Conservation (phyloP, 805 yeast genomes). For the Wickerhamiella parazyma region DNA sequence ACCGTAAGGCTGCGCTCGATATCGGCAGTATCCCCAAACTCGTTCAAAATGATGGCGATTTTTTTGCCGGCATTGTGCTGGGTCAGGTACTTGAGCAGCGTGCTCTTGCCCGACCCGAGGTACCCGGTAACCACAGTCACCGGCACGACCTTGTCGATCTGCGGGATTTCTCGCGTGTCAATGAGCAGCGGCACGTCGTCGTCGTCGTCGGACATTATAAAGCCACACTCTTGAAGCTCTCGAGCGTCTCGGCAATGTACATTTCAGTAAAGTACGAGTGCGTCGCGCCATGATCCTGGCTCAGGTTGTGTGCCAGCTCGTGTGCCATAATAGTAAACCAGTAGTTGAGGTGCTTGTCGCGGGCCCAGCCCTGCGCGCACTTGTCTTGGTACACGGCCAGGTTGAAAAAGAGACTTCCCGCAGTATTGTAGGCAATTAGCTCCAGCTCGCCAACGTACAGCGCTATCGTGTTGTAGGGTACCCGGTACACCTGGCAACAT, state of each 20-base stretch:
- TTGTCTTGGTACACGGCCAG: constrained; percentile 16
- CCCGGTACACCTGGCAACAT: constrained; percentile 16
- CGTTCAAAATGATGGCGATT: constrained; percentile 77
- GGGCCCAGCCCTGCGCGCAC: not conserved
- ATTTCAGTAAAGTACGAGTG: constrained; percentile 28
- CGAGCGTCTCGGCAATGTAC: constrained; percentile 22
- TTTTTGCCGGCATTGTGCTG: constrained; percentile 46
- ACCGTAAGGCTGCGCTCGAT: constrained; percentile 80
- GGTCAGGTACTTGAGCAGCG: constrained; percentile 65
- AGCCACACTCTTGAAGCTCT: not conserved
- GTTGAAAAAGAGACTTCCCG: constrained; percentile 29
- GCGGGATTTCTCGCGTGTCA: constrained; percentile 11
- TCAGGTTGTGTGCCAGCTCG: constrained; percentile 30
- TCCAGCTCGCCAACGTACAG: constrained; percentile 18
- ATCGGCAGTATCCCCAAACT: constrained; percentile 80
- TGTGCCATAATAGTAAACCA: constrained; percentile 30
- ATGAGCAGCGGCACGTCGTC: constrained; percentile 23
- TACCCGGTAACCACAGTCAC: constrained; percentile 90
- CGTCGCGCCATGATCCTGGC: constrained; percentile 24
- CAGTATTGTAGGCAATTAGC: constrained; percentile 28
- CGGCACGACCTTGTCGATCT: constrained; percentile 38
- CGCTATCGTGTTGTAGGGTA: constrained; percentile 20
- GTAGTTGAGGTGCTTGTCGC: constrained; percentile 20
- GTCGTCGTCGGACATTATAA: constrained; percentile 1
- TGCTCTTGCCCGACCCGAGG: constrained; percentile 83